A percentile compares a stretch with the other conserved stretches of the same genome.
Evolutionary conservation across 148 eudicot genomes (phyloP).

Genomic region (Amaranthus hypochondriacus): DNA sequence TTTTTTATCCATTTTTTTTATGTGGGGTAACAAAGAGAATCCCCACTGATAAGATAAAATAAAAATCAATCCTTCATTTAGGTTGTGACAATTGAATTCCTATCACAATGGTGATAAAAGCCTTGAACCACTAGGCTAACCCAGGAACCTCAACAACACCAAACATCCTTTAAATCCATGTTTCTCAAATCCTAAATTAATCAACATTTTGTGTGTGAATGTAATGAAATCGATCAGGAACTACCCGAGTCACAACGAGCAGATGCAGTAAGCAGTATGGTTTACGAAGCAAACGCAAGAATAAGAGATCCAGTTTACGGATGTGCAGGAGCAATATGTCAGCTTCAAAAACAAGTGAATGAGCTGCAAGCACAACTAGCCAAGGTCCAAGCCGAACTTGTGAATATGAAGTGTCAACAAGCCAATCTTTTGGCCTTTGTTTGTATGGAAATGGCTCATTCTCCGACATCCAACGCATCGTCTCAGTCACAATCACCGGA

Average conservation of each 20-base stretch:
- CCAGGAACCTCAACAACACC: too few species aligned
- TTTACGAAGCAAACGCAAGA: conserved; percentile 56
- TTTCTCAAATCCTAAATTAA: too few species aligned
- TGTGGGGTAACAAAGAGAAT: too few species aligned
- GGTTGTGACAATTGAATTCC: too few species aligned
- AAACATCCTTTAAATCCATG: too few species aligned
- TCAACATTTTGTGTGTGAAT: background rate
- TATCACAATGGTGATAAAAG: too few species aligned
- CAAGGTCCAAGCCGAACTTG: conserved; percentile 47
- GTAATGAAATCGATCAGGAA: conserved; percentile 31
- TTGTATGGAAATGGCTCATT: conserved; percentile 39
- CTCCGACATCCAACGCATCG: conserved; percentile 14
- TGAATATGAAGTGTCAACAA: conserved; percentile 48
- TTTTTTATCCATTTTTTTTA: too few species aligned
- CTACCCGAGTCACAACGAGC: conserved; percentile 54
- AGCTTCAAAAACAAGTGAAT: conserved; percentile 55
- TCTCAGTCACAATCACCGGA: conserved; percentile 29
- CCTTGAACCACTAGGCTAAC: too few species aligned
- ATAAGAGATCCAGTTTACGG: conserved; percentile 63
- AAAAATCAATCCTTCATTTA: too few species aligned
- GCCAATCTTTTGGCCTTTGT: conserved; percentile 37
- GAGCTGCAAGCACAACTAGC: conserved; percentile 65
- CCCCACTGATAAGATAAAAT: too few species aligned
- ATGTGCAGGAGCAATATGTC: conserved; percentile 56
- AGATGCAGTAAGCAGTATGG: conserved; percentile 74